Percentiles rank a stretch among this genome's conserved stretches.
Evolutionary conservation across 176 grass and related monocot genomes (phyloP).

Genomic region (Aegilops speltoides): DNA sequence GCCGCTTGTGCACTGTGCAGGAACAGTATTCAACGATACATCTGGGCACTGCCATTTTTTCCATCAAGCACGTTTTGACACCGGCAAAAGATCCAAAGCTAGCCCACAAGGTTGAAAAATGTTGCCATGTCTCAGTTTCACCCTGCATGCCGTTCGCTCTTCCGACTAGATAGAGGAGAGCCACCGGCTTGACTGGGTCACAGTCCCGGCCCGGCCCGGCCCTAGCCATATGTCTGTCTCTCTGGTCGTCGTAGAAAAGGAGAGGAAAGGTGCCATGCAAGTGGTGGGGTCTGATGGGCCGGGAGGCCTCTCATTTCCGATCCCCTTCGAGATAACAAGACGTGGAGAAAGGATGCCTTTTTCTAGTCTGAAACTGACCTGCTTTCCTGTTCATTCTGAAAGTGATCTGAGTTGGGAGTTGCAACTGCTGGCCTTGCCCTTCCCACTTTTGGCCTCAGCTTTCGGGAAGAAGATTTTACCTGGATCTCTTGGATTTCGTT

Average conservation of each 20-base stretch:
- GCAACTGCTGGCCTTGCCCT: constrained; percentile 12
- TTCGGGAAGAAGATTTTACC: constrained; percentile 8
- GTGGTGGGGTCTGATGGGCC: constrained; percentile 32
- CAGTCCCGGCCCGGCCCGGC: constrained; percentile 1
- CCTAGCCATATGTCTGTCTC: background rate
- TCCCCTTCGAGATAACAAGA: constrained; percentile 8
- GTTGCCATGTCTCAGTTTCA: constrained; percentile 25
- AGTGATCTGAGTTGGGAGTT: constrained; percentile 36
- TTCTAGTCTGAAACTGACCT: background rate
- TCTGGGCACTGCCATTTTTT: background rate
- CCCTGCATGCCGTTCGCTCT: constrained; percentile 32
- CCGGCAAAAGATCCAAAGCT: constrained; percentile 25
- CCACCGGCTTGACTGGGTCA: constrained; percentile 27
- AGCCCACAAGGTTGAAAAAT: constrained; percentile 1
- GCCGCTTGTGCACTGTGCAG: background rate
- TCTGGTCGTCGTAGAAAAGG: background rate
- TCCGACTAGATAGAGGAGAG: constrained; percentile 18
- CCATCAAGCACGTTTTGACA: constrained; percentile 25
- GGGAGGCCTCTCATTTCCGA: constrained; percentile 3
- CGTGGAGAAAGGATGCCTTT: constrained; percentile 4
- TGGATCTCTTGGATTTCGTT: constrained; percentile 2
- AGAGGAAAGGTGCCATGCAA: constrained; percentile 3
- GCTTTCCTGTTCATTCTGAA: constrained; percentile 29
- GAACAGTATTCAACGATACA: constrained; percentile 12
- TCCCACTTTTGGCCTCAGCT: constrained; percentile 9